phyloP scores from a whole-genome alignment of 2,329 filamentous ascomycete genomes.

The Cercospora sojina region DNA sequence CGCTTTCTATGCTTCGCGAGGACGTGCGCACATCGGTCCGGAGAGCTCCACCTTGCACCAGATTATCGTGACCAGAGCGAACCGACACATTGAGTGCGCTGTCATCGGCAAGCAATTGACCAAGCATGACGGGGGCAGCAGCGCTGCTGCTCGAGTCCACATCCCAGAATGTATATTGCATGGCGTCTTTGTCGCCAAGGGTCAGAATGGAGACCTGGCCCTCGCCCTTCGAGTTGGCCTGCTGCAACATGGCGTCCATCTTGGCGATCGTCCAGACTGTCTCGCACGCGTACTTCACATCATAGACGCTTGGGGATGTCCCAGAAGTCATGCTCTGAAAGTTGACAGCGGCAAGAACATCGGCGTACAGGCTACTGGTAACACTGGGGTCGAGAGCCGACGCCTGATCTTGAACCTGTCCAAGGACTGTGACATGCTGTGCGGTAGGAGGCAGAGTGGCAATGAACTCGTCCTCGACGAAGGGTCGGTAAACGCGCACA shows the following conservation, averaged over 20 bases:
- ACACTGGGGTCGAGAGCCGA: conserved; percentile 72
- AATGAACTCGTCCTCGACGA: conserved; percentile 91
- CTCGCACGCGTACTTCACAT: conserved; percentile 85
- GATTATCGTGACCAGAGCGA: conserved; percentile 61
- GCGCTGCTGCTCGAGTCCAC: conserved; percentile 70
- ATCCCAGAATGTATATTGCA: conserved; percentile 95
- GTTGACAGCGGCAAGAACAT: conserved; percentile 80
- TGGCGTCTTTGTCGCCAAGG: conserved; percentile 52
- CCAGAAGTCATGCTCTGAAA: conserved; percentile 68
- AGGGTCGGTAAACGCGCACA: conserved; percentile 91
- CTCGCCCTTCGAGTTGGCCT: conserved; percentile 44
- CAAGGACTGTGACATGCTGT: conserved; percentile 77
- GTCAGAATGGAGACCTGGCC: conserved; percentile 35
- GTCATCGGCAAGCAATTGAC: conserved; percentile 60
- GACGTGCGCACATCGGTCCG: conserved; percentile 84
- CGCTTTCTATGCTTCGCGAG: conserved; percentile 77
- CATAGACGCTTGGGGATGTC: conserved; percentile 64
- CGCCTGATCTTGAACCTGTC: conserved; percentile 75
- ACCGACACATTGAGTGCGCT: conserved; percentile 61
- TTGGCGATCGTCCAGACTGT: conserved; percentile 62
- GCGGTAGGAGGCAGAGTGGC: conserved; percentile 73
- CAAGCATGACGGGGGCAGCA: conserved; percentile 62
- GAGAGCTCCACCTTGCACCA: conserved; percentile 70
- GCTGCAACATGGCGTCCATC: conserved; percentile 50
- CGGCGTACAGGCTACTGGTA: conserved; percentile 86